These are phyloP conservation scores for Euphorbia lathyris DNA, from an alignment of 345 rosid species.

Conservation along the genomic window DNA sequence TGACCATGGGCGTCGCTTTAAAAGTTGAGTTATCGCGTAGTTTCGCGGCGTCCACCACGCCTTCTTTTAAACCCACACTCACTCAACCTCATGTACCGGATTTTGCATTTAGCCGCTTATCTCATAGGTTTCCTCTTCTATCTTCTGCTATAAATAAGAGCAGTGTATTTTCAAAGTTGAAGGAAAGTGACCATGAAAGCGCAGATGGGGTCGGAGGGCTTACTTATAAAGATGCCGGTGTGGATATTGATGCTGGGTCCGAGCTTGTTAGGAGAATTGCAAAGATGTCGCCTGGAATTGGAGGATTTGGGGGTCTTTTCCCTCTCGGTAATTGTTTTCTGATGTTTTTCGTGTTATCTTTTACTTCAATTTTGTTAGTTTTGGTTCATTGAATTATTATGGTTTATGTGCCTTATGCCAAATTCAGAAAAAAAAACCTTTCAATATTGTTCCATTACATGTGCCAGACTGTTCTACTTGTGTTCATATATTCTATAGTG, in stretches of 20 bases:
- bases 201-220: constrained; percentile 30
- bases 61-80: neutral
- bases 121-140: neutral
- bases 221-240: constrained; percentile 81
- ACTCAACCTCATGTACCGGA: neutral
- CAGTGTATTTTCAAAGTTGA: neutral
- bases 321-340: constrained; percentile 85
- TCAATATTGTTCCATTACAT: no score
- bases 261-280: constrained; percentile 85
- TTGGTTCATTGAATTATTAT: no score
- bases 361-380: no score
- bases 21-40: constrained; percentile 12
- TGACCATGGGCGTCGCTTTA: constrained; percentile 5
- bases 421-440: no score
- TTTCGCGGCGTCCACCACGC: neutral
- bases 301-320: constrained; percentile 90
- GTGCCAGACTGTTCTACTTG: no score
- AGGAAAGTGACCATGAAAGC: no score
- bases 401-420: no score
- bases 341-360: no score
- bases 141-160: constrained; percentile 2
- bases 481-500: no score
- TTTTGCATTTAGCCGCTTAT: constrained; percentile 2
- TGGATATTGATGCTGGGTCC: constrained; percentile 90
- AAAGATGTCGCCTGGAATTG: constrained; percentile 88